Evolutionary conservation across 1,284 basidiomycete species (phyloP).

Genomic region (Fomitopsis schrenkii): DNA sequence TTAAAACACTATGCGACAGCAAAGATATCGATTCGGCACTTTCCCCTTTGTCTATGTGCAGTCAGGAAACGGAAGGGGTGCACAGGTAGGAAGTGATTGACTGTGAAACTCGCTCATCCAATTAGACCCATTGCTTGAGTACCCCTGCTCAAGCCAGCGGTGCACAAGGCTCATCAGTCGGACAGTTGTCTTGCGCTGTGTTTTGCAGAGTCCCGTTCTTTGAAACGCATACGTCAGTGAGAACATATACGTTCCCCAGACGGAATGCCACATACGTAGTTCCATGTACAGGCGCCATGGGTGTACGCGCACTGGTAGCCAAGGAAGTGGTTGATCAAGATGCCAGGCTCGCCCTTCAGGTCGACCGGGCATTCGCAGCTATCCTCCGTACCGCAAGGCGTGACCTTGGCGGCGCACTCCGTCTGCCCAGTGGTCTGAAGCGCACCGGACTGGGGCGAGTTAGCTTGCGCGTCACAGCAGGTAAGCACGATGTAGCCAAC

Average conservation of each 20-base stretch:
- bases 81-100: too few species aligned
- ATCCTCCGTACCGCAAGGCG: constrained; percentile 14
- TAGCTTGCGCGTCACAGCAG: background rate
- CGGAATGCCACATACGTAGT: constrained; percentile 13
- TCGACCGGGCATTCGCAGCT: constrained; percentile 20
- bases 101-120: too few species aligned
- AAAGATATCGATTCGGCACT: too few species aligned
- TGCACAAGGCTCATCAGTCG: constrained; percentile 4
- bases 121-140: too few species aligned
- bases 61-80: too few species aligned
- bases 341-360: constrained; percentile 15
- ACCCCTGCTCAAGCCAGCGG: constrained; percentile 6
- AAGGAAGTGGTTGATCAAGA: constrained; percentile 23
- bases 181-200: constrained; percentile 17
- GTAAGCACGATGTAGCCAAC: background rate
- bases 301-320: constrained; percentile 24
- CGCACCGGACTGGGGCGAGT: constrained; percentile 10
- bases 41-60: too few species aligned
- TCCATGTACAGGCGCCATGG: constrained; percentile 23
- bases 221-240: background rate
- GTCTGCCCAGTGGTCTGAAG: constrained; percentile 20
- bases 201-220: constrained; percentile 15
- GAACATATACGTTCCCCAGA: too few species aligned
- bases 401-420: constrained; percentile 16
- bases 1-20: too few species aligned